Evolutionary conservation across 257 asterid species (phyloP).

Genomic region (Nicotiana sylvestris): DNA sequence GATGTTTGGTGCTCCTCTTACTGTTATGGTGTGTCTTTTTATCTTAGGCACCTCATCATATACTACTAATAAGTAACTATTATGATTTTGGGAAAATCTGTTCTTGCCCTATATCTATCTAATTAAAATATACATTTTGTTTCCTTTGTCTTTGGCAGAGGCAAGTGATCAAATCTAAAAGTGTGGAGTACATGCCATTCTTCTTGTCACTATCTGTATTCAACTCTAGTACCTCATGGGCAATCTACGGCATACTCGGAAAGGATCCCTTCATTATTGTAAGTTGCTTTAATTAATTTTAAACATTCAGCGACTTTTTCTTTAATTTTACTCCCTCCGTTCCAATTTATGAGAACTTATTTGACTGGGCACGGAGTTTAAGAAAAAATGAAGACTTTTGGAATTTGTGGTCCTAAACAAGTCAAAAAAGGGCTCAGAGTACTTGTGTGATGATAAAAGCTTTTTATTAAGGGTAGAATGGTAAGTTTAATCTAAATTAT

Average conservation of each 20-base stretch:
- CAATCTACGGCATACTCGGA: conserved; percentile 62
- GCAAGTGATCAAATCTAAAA: conserved; percentile 65
- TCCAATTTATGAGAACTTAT: too few relatives aligned
- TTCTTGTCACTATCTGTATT: conserved; percentile 60
- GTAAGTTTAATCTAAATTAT: too few relatives aligned
- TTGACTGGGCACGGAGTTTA: too few relatives aligned
- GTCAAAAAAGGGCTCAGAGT: too few relatives aligned
- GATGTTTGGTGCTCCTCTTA: conserved; percentile 82
- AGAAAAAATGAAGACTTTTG: too few relatives aligned
- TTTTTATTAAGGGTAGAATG: too few relatives aligned
- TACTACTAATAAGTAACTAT: neutral
- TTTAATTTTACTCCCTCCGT: too few relatives aligned
- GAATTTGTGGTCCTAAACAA: too few relatives aligned
- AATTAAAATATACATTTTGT: neutral
- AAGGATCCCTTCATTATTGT: conserved; percentile 59
- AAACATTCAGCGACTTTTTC: neutral
- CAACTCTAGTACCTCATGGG: conserved; percentile 74
- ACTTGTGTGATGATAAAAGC: too few relatives aligned
- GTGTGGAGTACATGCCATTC: conserved; percentile 88
- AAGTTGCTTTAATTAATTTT: conserved; percentile 19
- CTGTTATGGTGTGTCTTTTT: conserved; percentile 48
- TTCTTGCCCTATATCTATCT: too few relatives aligned
- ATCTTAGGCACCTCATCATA: neutral
- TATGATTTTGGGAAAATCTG: too few relatives aligned
- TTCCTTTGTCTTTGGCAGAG: conserved; percentile 35